These are phyloP conservation scores for Silene uniflora DNA, from an alignment of 148 eudicot species.

Conservation along the genomic window DNA sequence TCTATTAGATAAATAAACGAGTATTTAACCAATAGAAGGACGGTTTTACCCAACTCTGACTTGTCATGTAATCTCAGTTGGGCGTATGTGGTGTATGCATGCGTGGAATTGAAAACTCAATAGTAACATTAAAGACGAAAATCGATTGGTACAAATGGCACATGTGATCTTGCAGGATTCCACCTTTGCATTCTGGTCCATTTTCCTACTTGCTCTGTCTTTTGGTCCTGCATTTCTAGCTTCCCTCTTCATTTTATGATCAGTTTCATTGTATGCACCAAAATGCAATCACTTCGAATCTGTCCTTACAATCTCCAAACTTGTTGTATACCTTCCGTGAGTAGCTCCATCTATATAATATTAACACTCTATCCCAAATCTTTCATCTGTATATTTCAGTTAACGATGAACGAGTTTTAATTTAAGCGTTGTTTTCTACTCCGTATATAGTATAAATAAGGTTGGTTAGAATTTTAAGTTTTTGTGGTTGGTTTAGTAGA, in stretches of 20 bases:
- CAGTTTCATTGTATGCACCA: conserved; percentile 4
- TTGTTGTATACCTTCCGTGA: not conserved
- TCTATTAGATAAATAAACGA: too few relatives aligned
- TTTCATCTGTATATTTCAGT: too few relatives aligned
- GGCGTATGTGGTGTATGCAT: not conserved
- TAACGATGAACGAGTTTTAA: too few relatives aligned
- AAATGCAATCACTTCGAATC: conserved; percentile 12
- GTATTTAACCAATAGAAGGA: too few relatives aligned
- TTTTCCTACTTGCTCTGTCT: not conserved
- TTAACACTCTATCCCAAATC: too few relatives aligned
- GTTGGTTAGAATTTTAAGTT: too few relatives aligned
- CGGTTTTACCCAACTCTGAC: too few relatives aligned
- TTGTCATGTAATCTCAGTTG: not conserved
- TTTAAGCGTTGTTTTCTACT: too few relatives aligned
- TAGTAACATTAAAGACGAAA: not conserved
- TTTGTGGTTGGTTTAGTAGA: too few relatives aligned
- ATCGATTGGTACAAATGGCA: conserved; percentile 11
- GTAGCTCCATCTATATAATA: not conserved
- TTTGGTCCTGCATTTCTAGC: conserved; percentile 1
- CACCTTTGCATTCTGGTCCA: conserved; percentile 8
- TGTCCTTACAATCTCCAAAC: not conserved
- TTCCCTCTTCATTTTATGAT: not conserved
- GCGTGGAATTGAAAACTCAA: not conserved
- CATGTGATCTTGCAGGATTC: conserved; percentile 6
- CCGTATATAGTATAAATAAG: too few relatives aligned